phyloP scores from a whole-genome alignment of 192 early-diverging fungal genomes.

The Paraglomus brasilianum region DNA sequence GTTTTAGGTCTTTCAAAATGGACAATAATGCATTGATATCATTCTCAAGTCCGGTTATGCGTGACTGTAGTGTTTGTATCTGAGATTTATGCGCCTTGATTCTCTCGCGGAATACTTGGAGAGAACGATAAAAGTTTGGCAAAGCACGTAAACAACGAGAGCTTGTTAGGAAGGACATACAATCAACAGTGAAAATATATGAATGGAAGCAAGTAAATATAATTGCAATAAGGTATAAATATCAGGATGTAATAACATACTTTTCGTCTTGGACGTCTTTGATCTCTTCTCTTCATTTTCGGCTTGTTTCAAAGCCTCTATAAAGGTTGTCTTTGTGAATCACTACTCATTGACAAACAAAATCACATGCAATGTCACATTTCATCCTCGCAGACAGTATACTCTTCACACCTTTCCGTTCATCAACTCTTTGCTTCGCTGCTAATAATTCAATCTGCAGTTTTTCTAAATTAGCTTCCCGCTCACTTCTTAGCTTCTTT shows the following conservation, averaged over 20 bases:
- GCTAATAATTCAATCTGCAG: slow-evolving; percentile 1
- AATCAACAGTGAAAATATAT: too few relatives aligned
- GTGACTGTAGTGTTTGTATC: slow-evolving; percentile 9
- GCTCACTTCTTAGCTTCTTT: slow-evolving; percentile 24
- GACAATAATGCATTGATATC: slow-evolving; percentile 36
- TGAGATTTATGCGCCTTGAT: background rate
- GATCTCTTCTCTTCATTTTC: background rate
- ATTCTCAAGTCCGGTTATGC: slow-evolving; percentile 34
- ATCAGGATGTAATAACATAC: too few relatives aligned
- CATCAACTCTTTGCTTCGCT: slow-evolving; percentile 24
- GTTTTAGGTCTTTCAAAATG: slow-evolving; percentile 52
- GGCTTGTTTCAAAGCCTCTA: slow-evolving; percentile 17
- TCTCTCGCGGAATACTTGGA: background rate
- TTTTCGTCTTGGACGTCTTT: background rate
- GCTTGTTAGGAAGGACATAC: too few relatives aligned
- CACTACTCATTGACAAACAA: too few relatives aligned
- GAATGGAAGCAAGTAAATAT: too few relatives aligned
- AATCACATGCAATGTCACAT: too few relatives aligned
- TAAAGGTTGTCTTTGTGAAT: background rate
- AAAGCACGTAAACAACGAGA: too few relatives aligned
- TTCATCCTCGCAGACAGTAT: too few relatives aligned
- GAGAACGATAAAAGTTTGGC: too few relatives aligned
- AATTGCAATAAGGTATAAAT: too few relatives aligned
- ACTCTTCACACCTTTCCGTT: slow-evolving; percentile 33
- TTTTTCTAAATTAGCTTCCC: slow-evolving; percentile 24